Evolutionary conservation across 2,329 filamentous ascomycete genomes (phyloP), one percentile per base, ranked within the genome.

Genomic region (Aspergillus nomiae): DNA sequence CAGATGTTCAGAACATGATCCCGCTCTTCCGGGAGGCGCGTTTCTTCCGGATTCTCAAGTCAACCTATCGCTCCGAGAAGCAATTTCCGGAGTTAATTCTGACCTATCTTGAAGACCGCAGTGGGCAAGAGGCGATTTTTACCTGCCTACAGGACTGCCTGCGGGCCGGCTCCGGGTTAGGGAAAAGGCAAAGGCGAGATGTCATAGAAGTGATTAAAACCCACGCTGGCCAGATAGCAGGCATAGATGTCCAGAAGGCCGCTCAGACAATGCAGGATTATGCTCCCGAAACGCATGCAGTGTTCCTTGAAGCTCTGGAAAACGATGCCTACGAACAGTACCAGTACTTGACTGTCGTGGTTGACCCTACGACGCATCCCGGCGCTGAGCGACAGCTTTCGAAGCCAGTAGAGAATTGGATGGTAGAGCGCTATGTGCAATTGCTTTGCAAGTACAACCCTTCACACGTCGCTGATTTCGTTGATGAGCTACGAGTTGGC

Each of bases 31-130:
- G 89, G 68, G 83, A 89, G 65, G 94, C 95, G 1, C 87, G 88
- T 0, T 99, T 98, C 76, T 96, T 91, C 75, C 89, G 95, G 56
- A 94, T 99, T 32, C 79, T 99, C 59, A 99, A 99, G 79, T 89
- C 92, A 16, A 90, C 92, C 11, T 97, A 96, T 77, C 90, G 89
- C 69, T 82, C 85, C 6, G 92, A 97, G 68, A 90, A 88, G 69
- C 89, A 94, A 72, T 96, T 92, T 70, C 87, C 89, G 1, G 89
- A 90, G 69, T 86, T 97, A 32, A 79, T 98, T 7, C 83, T 90
- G 69, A 89, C 89, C 0, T 97, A 93, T 73, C 92, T 99, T 64
- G 91, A 96, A 64, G 95, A 99, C 70, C 84, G 85, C 0, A 88
- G 93, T 56, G 90, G 95, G 67, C 89, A 88, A 61, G 85, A 89